Base-by-base conservation (phyloP, 2,329 filamentous ascomycete species). In the Fusarium gaditjirri region DNA sequence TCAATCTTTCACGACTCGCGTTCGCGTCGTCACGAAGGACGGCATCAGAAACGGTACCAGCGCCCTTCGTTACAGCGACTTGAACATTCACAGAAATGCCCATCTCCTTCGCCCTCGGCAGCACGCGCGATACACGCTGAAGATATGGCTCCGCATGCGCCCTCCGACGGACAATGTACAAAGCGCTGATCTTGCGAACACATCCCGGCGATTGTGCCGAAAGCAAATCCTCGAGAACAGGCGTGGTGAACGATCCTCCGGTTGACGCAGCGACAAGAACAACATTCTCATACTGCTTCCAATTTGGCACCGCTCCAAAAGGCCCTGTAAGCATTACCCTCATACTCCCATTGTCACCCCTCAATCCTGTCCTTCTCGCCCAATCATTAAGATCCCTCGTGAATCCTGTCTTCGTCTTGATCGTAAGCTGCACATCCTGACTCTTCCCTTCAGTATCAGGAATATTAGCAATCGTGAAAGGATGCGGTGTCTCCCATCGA, bases 251-350 rank as follows among this genome's bases (percentile, higher is more conserved):
- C 0, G 76, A 77, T 13, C 73, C 75, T 35, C 76, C 76, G 0
- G 76, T 77, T 0, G 76, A 78, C 3, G 73, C 61, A 10, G 73
- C 60, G 25, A 77, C 23, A 6, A 77, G 61, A 13, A 76, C 47
- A 5, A 77, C 21, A 9, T 68, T 77, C 13, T 75, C 76, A n/a
- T 64, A 76, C 17, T 78, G 76, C 17, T 49, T 75, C 76, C 75
- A 77, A n/a, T 76, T 71, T 6, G 73, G 70, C 21, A 65, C 38
- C 4, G 44, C 35, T 0, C 76, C 76, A 41, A 76, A 77, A 5
- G 76, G 76, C 0, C 76, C 76, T 3, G 76, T 70, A 3, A 77
- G n/a, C 23, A 78, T 38, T 9, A 78, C 38, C 3, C 72, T 65
- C 29, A 77, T 13, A 12, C 31, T 49, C 3, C 68, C 75, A 36